Percentiles rank a stretch among this genome's conserved stretches.
Conservation (phyloP, 2,329 filamentous ascomycete genomes). For the Penicillium sclerotiorum region DNA sequence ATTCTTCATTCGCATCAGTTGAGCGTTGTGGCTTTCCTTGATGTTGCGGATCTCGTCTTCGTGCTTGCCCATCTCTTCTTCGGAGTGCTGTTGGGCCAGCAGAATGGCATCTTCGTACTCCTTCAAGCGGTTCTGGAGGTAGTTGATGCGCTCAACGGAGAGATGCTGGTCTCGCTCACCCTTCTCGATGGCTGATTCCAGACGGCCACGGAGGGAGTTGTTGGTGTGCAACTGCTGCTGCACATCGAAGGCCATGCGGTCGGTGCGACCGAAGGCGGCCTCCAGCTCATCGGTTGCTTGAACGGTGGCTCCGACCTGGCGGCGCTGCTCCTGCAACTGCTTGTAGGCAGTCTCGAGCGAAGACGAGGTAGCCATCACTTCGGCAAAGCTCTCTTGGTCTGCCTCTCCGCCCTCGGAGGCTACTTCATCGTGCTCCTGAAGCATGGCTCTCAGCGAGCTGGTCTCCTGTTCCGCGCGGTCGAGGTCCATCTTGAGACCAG, state of each 20-base stretch:
- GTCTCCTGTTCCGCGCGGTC: slow-evolving; percentile 96
- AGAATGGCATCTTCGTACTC: slow-evolving; percentile 82
- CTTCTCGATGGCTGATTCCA: slow-evolving; percentile 76
- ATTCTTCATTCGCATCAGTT: slow-evolving; percentile 72
- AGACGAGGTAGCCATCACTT: slow-evolving; percentile 64
- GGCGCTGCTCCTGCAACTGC: slow-evolving; percentile 69
- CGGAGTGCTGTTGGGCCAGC: slow-evolving; percentile 79
- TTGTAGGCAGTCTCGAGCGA: slow-evolving; percentile 74
- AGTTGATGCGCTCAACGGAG: slow-evolving; percentile 79
- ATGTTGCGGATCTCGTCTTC: slow-evolving; percentile 81
- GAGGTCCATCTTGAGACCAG: slow-evolving; percentile 91
- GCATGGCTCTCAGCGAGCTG: slow-evolving; percentile 72
- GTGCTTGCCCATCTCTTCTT: slow-evolving; percentile 79
- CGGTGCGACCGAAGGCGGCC: slow-evolving; percentile 74
- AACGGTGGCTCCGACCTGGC: slow-evolving; percentile 67
- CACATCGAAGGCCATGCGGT: slow-evolving; percentile 77
- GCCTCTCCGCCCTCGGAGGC: slow-evolving; percentile 64
- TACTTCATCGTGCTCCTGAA: slow-evolving; percentile 80
- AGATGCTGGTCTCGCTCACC: slow-evolving; percentile 81
- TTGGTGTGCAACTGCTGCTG: slow-evolving; percentile 80
- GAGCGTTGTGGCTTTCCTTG: slow-evolving; percentile 73
- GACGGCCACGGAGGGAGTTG: slow-evolving; percentile 70
- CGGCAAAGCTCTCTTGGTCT: slow-evolving; percentile 44
- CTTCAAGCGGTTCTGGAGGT: slow-evolving; percentile 79
- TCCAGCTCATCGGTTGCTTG: slow-evolving; percentile 73